Evolutionary conservation across 805 yeast genomes (phyloP).

Genomic region (Starmerella riodocensis): DNA sequence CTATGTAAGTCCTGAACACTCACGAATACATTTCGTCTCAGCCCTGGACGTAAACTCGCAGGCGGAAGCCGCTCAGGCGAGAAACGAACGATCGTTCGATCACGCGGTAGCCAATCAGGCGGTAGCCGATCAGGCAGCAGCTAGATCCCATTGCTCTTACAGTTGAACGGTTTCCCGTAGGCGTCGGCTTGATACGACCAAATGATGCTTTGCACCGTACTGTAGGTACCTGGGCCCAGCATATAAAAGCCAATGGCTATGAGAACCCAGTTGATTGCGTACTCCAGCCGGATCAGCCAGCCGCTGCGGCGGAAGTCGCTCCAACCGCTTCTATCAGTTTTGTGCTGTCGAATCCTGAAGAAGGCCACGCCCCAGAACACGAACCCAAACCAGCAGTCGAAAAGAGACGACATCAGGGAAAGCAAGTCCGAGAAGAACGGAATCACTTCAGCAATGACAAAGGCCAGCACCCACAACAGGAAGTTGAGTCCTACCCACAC

Average conservation of each 20-base stretch:
- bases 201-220: conserved; percentile 42
- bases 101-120: no score
- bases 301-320: conserved; percentile 24
- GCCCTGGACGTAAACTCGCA: no score
- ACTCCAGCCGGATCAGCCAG: conserved; percentile 29
- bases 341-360: conserved; percentile 26
- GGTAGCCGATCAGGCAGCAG: no score
- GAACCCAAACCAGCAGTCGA: conserved; percentile 56
- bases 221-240: conserved; percentile 47
- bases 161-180: conserved; percentile 41
- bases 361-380: conserved; percentile 50
- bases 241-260: conserved; percentile 40
- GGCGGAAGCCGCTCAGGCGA: no score
- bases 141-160: conserved; percentile 35
- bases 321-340: conserved; percentile 24
- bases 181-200: conserved; percentile 35
- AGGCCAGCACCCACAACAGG: conserved; percentile 39
- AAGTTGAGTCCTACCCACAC: conserved; percentile 37
- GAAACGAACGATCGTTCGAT: no score
- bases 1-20: no score
- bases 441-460: conserved; percentile 48
- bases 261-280: conserved; percentile 29
- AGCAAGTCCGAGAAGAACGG: conserved; percentile 50
- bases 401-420: conserved; percentile 46
- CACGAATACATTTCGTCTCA: no score